Evolutionary conservation across 1,284 basidiomycete species (phyloP), one percentile per base, ranked within the genome.

Genomic region (Melanopsichium pennsylvanicum): DNA sequence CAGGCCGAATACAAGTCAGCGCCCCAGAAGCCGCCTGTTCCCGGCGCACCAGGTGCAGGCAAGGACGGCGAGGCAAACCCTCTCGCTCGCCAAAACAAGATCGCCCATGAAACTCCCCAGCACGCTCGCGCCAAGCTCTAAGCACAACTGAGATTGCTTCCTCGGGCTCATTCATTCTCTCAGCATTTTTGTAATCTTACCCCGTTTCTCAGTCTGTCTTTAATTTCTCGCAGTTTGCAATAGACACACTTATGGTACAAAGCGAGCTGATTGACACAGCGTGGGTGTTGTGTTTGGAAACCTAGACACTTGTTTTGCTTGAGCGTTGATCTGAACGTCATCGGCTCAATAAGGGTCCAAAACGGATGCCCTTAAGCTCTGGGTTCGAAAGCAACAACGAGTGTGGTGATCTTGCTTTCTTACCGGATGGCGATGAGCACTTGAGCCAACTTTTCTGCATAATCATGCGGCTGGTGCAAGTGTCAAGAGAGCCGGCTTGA

Each of bases 1-100:
- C 68, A 74, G 55, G 70, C 59, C 33, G 63, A 62, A 38, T 80
- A 80, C 74, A 67, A 73, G 58, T 68, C 72, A 23, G 78, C 78
- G 3, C 77, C 77, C 31, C 69, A 74, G 61, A 80, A 79, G 74
- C 60, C 62, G 38, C 32, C 25, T 4, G 35, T 29, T 12, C 62
- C 61, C 15, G 51, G 60, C n/a, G 66, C 66, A 8, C 60, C 66
- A 6, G 66, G 71, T 34, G 63, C 55, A 5, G 70, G 70, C 42
- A 73, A 56, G 42, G 70, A 73, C 34, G 66, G 66, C 19, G 70
- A 73, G 46, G 70, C 70, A 5, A 29, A 51, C 41, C 59, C 60
- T 2, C 40, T 70, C 16, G 70, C 70, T 29, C 19, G 44, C 15
- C 52, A 71, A 39, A 73, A 73, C 57, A 45, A 42, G 37, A 54